Conservation (phyloP, 2,329 filamentous ascomycete genomes). For the Trichoderma sp. region DNA sequence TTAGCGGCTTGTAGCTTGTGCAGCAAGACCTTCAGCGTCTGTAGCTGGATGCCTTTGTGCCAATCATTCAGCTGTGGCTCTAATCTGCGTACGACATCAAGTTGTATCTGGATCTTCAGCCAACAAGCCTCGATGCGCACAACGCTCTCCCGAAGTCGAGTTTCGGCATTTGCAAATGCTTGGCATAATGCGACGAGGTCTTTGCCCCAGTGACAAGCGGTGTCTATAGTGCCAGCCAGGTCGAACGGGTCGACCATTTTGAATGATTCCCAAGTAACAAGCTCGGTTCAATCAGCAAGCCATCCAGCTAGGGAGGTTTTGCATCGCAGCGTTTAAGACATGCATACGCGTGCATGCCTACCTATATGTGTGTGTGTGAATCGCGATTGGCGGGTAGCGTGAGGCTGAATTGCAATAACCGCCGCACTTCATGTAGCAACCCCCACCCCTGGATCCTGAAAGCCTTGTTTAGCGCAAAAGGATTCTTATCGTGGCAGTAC, state of each 20-base stretch:
- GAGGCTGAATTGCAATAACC: background rate
- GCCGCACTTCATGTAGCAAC: background rate
- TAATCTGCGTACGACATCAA: constrained; percentile 21
- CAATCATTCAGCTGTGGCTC: constrained; percentile 22
- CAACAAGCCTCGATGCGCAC: constrained; percentile 24
- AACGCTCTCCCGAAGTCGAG: constrained; percentile 19
- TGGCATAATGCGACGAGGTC: constrained; percentile 10
- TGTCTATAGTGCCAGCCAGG: background rate
- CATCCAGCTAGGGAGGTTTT: background rate
- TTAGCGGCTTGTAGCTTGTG: constrained; percentile 23
- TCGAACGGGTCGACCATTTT: background rate
- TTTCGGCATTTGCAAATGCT: constrained; percentile 16
- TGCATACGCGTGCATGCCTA: background rate
- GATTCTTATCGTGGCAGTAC: background rate
- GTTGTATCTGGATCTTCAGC: constrained; percentile 22
- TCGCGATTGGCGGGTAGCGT: background rate
- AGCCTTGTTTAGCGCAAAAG: background rate
- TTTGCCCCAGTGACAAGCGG: background rate
- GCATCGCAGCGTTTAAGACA: too few relatives aligned
- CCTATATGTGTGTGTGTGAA: background rate
- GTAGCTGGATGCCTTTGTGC: constrained; percentile 22
- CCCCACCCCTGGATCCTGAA: background rate
- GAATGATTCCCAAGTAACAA: background rate
- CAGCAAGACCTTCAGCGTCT: constrained; percentile 21
- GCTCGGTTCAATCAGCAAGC: background rate